These are phyloP conservation scores for Mycena belliarum DNA, from an alignment of 768 basidiomycete species.

Conservation along the genomic window DNA sequence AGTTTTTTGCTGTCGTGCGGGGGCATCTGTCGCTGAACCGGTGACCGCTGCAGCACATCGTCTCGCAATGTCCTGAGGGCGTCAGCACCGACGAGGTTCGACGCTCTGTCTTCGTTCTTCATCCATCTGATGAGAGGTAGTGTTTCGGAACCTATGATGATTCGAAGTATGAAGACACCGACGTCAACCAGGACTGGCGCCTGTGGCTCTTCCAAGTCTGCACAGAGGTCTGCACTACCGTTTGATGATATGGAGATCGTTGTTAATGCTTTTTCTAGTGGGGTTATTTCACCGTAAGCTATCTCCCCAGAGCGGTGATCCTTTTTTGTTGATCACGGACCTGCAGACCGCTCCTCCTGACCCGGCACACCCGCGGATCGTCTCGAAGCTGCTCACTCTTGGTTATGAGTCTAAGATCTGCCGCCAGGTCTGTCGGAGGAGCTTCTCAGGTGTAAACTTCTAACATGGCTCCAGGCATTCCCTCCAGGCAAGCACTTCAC, in stretches of 20 bases:
- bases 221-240: constrained; percentile 38
- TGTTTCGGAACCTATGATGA: constrained; percentile 89
- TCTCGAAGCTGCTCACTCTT: constrained; percentile 75
- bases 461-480: constrained; percentile 52
- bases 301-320: background rate
- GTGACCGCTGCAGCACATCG: constrained; percentile 46
- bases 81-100: constrained; percentile 50
- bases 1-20: constrained; percentile 8
- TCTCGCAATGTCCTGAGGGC: constrained; percentile 57
- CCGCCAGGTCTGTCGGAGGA: constrained; percentile 44
- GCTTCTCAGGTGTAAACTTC: background rate
- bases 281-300: constrained; percentile 85
- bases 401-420: constrained; percentile 75
- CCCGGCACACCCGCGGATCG: constrained; percentile 66
- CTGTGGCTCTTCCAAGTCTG: constrained; percentile 91
- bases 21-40: background rate
- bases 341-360: constrained; percentile 74
- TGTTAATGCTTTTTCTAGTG: constrained; percentile 49
- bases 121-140: constrained; percentile 34
- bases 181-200: constrained; percentile 76
- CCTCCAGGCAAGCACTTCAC: constrained; percentile 74
- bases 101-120: constrained; percentile 13
- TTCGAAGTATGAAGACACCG: constrained; percentile 58
- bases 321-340: background rate
- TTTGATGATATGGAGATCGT: background rate